Evolutionary conservation across 306 rosid genomes (phyloP), one percentile per base, ranked within the genome.

Genomic region (Sphenostylis stenocarpa): DNA sequence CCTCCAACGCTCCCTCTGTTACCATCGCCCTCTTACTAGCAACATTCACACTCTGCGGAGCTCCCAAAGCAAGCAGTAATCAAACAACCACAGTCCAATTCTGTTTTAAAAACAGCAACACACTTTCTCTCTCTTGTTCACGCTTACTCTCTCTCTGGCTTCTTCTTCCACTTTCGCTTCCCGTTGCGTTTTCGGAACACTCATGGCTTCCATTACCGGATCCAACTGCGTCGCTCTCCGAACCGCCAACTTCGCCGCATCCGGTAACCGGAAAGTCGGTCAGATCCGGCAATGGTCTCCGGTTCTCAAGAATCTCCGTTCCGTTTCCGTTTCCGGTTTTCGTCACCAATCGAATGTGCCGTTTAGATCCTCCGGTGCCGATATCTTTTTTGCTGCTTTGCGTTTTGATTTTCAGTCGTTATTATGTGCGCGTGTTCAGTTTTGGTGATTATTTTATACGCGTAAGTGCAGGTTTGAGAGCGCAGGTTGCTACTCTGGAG

Each of bases 401-500:
- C 10, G 10, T 4, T 66, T 73, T 41, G 26, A 9, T 44, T 66
- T 45, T 68, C 17, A 14, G 1, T 36, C 5, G 9, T 52, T 43
- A 9, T 9, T 38, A 38, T 38, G 43, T 29, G 15, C 29, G 2
- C 3, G 17, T 1, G 0, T 1, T 45, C 0, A 14, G 57, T 36
- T 78, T 67, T 41, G 45, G 41, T 20, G 19, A 73, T 68, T 29
- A 73, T 69, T 31, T 2, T 23, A 41, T 34, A 24, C 7, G 24
- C 2, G 49, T 7, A 33, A 10, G 14, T 67, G 71, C 86, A 91
- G 98, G 80, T 67, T 77, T 91, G 79, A 91, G 88, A 87, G 92
- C 96, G 51, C 94, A 94, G 84, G 92, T 88, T 78, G 92, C 94
- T 21, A 88, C 93, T 4, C 75, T 89, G 38, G 94, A 79, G 38